Conservation (phyloP, 1,284 basidiomycete genomes). For the Boletus austroedulis region DNA sequence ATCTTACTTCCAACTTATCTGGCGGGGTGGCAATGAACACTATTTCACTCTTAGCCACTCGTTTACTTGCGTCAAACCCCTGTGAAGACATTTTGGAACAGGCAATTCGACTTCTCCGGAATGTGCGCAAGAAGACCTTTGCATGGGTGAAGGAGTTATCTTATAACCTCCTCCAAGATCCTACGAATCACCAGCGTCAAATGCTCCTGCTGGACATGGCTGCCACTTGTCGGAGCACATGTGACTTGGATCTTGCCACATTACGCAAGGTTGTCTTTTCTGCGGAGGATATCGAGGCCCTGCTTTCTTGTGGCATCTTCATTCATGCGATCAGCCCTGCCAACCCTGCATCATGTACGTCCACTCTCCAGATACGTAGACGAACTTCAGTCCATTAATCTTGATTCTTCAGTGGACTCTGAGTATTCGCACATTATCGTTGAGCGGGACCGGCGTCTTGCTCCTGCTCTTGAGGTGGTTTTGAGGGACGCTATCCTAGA, state of each 20-base stretch:
- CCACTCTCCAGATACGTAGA: no score
- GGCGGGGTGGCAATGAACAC: conserved; percentile 37
- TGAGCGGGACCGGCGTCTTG: conserved; percentile 25
- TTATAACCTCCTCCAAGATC: no score
- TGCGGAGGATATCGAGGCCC: neutral
- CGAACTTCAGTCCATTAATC: neutral
- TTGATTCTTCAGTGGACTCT: neutral
- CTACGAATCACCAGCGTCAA: no score
- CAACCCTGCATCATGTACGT: no score
- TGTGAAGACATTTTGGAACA: neutral
- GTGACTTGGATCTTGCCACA: no score
- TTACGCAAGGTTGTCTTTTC: no score
- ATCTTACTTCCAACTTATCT: no score
- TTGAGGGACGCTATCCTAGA: conserved; percentile 10
- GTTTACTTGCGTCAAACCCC: neutral
- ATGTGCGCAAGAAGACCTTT: neutral
- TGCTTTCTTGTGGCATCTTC: neutral
- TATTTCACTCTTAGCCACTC: conserved; percentile 31
- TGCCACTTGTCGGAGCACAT: neutral
- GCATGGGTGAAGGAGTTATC: neutral
- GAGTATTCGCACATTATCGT: conserved; percentile 13
- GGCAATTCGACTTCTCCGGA: neutral
- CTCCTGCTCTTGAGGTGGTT: conserved; percentile 25
- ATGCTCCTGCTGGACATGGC: neutral
- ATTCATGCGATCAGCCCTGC: neutral